Evolutionary conservation across 202 grass and related monocot genomes (phyloP), one percentile per base, ranked within the genome.

Genomic region (Musa balbisiana): DNA sequence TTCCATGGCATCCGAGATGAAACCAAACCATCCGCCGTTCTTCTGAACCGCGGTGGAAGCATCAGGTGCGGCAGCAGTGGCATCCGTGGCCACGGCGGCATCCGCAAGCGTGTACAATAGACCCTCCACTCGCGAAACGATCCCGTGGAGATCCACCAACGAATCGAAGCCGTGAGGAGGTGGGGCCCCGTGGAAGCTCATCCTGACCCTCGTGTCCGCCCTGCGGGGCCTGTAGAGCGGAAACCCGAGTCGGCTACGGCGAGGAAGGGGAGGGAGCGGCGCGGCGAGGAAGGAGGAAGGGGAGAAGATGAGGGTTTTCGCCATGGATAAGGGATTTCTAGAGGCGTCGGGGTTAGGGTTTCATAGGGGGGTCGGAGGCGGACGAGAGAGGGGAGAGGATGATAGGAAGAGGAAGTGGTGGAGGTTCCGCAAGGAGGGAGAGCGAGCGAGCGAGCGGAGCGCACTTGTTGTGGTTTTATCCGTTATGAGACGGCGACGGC

Each of bases 1-100:
- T 83, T 99, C 95, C 87, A 99, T 79, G 55, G 83, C 80, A 13
- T 99, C 91, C 71, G 91, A 90, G 67, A 99, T 99, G 85, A 99
- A 95, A 22, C 89, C 95, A 64, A 99, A 99, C 91, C 95, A 99
- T 0, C 95, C 91, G 11, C 89, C 87, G 74, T 78, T 99, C 80
- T 91, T 96, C 79, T 92, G 83, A 58, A 58, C 85, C 50, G 27
- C 72, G 8, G 68, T 60, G 0, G 77, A 62, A 2, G 72, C 78
- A 11, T 76, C 84, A 64, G 83, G 17, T 17, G 16, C 79, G 1
- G 79, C 55, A 1, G 79, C 73, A 63, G 86, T 0, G 55, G 84
- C 83, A 11, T 73, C 81, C 14, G 92, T 82, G 77, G 88, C 81
- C 53, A 88, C 89, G 2, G 84, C 85, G 0, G 95, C 89, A 85